phyloP scores from a whole-genome alignment of 2,329 filamentous ascomycete genomes.

The Aphanoascus verrucosus region DNA sequence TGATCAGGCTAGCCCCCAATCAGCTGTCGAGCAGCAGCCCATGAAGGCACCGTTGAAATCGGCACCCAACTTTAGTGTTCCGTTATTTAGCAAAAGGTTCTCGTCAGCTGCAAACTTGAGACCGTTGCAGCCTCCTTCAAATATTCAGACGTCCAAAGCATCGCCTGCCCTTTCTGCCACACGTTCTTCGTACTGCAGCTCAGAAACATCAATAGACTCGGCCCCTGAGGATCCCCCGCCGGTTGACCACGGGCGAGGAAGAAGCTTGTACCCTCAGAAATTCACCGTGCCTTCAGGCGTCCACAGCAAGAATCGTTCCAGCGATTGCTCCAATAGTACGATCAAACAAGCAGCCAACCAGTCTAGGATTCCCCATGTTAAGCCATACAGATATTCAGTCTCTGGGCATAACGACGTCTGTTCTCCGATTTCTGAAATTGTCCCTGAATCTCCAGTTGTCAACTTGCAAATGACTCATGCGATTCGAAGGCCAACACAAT shows the following conservation, averaged over 20 bases:
- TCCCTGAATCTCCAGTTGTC: not conserved
- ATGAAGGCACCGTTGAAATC: conserved; percentile 17
- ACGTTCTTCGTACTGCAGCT: conserved; percentile 1
- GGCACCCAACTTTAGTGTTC: conserved; percentile 35
- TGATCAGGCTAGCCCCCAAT: not conserved
- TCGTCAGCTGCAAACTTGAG: not conserved
- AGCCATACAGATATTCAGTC: conserved; percentile 11
- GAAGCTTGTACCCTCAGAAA: not conserved
- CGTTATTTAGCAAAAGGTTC: conserved; percentile 28
- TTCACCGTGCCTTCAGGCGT: not conserved
- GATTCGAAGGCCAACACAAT: not conserved
- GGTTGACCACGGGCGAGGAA: not conserved
- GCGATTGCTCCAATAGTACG: not conserved
- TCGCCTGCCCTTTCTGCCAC: not conserved
- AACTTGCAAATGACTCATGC: not conserved
- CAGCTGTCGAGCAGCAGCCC: not conserved
- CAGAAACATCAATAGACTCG: conserved; percentile 6
- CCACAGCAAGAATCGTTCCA: not conserved
- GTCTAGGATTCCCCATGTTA: not conserved
- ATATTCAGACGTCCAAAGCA: not conserved
- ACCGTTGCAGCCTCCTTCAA: not conserved
- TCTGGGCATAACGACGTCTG: not conserved
- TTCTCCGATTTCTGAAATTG: not conserved
- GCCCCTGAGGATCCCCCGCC: not conserved
- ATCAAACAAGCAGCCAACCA: not conserved